Evolutionary conservation across 2,329 filamentous ascomycete species (phyloP), one percentile per base, ranked within the genome.

Genomic region (Neopestalotiopsis clavispora): DNA sequence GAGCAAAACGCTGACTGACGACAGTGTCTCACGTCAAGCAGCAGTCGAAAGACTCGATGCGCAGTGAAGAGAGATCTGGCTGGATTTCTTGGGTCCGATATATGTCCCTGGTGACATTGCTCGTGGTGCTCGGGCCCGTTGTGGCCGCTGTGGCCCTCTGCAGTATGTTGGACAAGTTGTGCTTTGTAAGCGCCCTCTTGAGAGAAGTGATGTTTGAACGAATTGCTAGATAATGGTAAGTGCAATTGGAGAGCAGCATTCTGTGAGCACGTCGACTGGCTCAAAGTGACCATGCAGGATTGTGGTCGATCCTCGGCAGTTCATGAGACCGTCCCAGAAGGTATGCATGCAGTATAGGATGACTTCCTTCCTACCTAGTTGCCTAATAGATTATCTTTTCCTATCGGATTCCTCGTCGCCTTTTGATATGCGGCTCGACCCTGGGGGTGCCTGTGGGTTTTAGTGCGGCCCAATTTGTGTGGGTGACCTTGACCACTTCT

Each of bases 391-490:
- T 65, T 38, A 74, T 72, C 69, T 64, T 68, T 74, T 72, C 76
- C 76, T 78, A 78, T 78, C 76, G 78, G 68, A 75, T 74, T 67
- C 71, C 66, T 23, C 74, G 69, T 71, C 71, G 10, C 71, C 74
- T 71, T 70, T 73, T 73, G 71, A 73, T 72, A 70, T 76, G 76
- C 76, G 76, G 76, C 76, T 77, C 76, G 74, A 75, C 72, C 71
- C 71, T 72, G 70, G 74, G 72, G 71, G 72, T 74, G 71, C 74
- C 70, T 23, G 65, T 60, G 56, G 52, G 52, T 75, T 78, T 77
- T 78, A 78, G 76, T 76, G 76, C 77, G 76, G 75, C 70, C 75
- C 71, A 72, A 75, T 72, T 74, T 75, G 72, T 74, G 72, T 73
- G 70, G 68, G 73, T 71, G 56, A 56, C 34, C 69, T 72, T 68